Evolutionary conservation across 345 rosid genomes (phyloP).

Genomic region (Lepidium sativum): DNA sequence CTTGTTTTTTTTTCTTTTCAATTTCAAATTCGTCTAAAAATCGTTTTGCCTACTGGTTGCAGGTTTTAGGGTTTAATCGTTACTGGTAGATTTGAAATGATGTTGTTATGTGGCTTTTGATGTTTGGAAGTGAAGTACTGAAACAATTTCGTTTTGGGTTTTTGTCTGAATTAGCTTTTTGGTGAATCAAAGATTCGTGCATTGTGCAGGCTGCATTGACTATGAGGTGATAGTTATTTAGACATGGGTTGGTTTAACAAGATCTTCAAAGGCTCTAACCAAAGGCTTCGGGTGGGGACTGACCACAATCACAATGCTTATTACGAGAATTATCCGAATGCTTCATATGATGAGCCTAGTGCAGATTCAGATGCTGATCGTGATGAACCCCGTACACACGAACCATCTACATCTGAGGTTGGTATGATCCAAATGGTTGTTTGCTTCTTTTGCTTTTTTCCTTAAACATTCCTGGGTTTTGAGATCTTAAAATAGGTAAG

Average conservation of each 20-base stretch:
- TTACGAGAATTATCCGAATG: constrained; percentile 34
- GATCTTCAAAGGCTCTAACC: constrained; percentile 69
- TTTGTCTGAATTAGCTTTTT: neutral
- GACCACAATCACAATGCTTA: constrained; percentile 37
- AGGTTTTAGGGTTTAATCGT: constrained; percentile 6
- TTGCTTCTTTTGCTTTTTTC: neutral
- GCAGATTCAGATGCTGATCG: constrained; percentile 20
- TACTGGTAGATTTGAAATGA: neutral
- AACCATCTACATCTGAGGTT: constrained; percentile 76
- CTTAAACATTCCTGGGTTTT: neutral
- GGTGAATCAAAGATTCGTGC: neutral
- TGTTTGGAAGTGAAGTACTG: neutral
- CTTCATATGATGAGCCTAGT: constrained; percentile 20
- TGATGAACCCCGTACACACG: constrained; percentile 26
- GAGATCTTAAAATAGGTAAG: neutral
- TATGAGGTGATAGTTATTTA: constrained; percentile 42
- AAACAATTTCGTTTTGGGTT: neutral
- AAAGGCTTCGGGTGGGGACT: constrained; percentile 42
- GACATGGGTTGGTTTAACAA: constrained; percentile 82
- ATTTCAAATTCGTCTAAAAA: neutral
- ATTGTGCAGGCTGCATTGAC: constrained; percentile 39
- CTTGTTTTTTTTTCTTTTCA: neutral
- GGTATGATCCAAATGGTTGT: neutral
- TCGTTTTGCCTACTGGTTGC: neutral
- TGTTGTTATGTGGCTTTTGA: neutral